Conservation (phyloP, 345 rosid species). For the Citrus trifoliata region DNA sequence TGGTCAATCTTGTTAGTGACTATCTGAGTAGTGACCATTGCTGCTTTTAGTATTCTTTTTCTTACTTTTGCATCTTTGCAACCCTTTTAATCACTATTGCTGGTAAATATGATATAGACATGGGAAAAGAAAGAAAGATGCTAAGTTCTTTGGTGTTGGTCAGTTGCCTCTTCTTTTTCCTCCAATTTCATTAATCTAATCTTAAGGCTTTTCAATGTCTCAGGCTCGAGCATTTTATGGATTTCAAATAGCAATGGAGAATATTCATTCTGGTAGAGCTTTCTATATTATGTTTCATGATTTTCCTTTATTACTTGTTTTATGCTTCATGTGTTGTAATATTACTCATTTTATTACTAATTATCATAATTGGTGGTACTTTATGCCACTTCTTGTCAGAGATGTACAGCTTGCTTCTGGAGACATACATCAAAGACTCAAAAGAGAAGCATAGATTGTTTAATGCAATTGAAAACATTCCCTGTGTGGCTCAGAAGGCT, state of each 20-base stretch:
- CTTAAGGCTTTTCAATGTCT: conserved; percentile 15
- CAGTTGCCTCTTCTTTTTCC: background rate
- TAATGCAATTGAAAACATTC: conserved; percentile 78
- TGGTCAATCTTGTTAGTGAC: background rate
- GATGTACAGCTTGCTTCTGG: conserved; percentile 93
- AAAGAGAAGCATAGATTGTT: conserved; percentile 80
- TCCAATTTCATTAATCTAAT: conserved; percentile 18
- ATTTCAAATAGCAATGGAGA: conserved; percentile 95
- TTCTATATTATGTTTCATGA: conserved; percentile 5
- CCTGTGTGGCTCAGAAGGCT: conserved; percentile 75
- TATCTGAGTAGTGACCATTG: background rate
- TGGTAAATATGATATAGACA: background rate
- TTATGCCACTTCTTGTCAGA: conserved; percentile 35
- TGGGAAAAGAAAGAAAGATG: background rate
- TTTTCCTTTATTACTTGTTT: background rate
- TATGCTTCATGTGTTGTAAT: too few species aligned
- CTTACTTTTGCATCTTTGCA: background rate
- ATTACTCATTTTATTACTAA: background rate
- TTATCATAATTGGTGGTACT: conserved; percentile 13
- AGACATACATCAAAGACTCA: conserved; percentile 82
- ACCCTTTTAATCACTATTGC: background rate
- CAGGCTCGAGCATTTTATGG: conserved; percentile 95
- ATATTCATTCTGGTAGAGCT: conserved; percentile 83
- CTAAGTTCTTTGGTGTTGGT: background rate
- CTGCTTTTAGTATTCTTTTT: background rate